A percentile compares a stretch with the other conserved stretches of the same genome.
Conservation (phyloP, 2,329 filamentous ascomycete species). For the Elsinoe perseae region DNA sequence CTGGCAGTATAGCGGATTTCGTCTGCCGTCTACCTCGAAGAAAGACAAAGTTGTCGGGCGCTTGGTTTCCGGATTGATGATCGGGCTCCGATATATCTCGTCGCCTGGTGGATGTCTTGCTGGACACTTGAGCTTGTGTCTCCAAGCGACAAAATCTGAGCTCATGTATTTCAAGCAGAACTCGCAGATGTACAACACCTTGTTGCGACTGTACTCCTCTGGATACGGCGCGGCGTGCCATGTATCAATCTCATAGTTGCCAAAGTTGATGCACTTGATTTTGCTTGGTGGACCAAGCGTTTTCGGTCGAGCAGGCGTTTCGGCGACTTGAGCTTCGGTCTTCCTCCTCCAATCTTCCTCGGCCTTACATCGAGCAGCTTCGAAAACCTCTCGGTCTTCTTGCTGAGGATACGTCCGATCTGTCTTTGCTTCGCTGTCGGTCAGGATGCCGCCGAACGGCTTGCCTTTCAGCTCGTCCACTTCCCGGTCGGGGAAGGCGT, state of each 20-base stretch:
- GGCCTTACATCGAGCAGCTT: constrained; percentile 79
- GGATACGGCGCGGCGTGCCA: constrained; percentile 99
- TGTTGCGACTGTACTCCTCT: constrained; percentile 94
- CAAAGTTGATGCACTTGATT: constrained; percentile 98
- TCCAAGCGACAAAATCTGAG: constrained; percentile 95
- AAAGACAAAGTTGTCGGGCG: constrained; percentile 53
- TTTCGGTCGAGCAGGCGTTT: constrained; percentile 53
- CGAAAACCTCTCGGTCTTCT: constrained; percentile 77
- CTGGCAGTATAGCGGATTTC: constrained; percentile 97
- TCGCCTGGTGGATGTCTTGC: constrained; percentile 96
- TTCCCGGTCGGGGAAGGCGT: constrained; percentile 82
- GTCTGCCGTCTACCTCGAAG: constrained; percentile 94
- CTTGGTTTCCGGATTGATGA: constrained; percentile 46
- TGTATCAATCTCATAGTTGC: constrained; percentile 94
- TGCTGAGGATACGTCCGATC: constrained; percentile 74
- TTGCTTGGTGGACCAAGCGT: constrained; percentile 81
- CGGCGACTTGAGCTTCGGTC: constrained; percentile 54
- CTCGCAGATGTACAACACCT: constrained; percentile 96
- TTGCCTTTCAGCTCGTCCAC: constrained; percentile 84
- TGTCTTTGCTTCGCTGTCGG: constrained; percentile 83
- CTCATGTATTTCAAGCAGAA: constrained; percentile 99
- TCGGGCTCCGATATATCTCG: constrained; percentile 88
- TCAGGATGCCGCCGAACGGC: constrained; percentile 89
- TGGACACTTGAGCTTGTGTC: constrained; percentile 89
- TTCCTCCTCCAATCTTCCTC: constrained; percentile 84